A percentile compares a stretch with the other conserved stretches of the same genome.
Evolutionary conservation across 768 basidiomycete genomes (phyloP).

Genomic region (Scleroderma citrinum): DNA sequence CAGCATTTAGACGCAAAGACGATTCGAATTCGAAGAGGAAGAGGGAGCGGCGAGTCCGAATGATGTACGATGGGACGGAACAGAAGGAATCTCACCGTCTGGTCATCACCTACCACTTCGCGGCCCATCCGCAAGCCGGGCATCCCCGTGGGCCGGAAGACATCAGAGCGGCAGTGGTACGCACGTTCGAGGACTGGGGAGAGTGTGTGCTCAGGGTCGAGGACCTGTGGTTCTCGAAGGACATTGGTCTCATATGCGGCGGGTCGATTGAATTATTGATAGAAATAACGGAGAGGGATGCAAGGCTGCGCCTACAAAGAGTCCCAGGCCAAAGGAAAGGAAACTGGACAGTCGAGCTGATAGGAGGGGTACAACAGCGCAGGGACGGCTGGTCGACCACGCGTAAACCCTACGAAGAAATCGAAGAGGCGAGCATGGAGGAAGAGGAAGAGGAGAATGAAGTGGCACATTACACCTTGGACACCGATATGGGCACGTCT

Average conservation of each 20-base stretch:
- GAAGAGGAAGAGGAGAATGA: constrained; percentile 13
- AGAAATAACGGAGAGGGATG: constrained; percentile 17
- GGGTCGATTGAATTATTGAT: constrained; percentile 28
- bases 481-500: neutral
- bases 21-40: constrained; percentile 25
- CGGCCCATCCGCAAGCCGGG: constrained; percentile 43
- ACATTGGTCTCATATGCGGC: constrained; percentile 29
- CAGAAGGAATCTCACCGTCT: constrained; percentile 37
- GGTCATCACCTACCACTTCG: constrained; percentile 43
- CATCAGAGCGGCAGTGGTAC: constrained; percentile 45
- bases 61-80: constrained; percentile 1
- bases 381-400: constrained; percentile 4
- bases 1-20: constrained; percentile 51
- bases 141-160: constrained; percentile 37
- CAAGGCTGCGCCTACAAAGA: constrained; percentile 18
- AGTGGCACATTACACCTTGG: no score
- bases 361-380: constrained; percentile 14
- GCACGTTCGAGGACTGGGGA: constrained; percentile 49
- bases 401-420: constrained; percentile 7
- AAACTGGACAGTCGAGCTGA: constrained; percentile 28
- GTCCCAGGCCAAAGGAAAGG: constrained; percentile 12
- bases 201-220: constrained; percentile 40
- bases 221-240: constrained; percentile 43
- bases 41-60: constrained; percentile 18
- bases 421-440: constrained; percentile 11